These are phyloP conservation scores for Neonectria faginata DNA, from an alignment of 2,329 filamentous ascomycete species.

Conservation along the genomic window DNA sequence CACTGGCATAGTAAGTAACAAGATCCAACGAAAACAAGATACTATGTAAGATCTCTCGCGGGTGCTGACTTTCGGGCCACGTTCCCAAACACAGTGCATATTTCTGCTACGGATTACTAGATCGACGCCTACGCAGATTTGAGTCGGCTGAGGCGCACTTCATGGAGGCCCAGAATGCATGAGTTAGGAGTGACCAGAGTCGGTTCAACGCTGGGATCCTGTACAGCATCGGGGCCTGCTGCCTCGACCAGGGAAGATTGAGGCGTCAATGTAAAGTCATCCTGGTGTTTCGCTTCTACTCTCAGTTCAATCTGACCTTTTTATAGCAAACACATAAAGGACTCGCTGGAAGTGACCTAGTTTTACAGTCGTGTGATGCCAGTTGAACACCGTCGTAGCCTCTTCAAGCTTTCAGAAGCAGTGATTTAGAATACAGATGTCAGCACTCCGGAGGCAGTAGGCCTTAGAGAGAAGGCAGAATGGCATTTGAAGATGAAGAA, in stretches of 20 bases:
- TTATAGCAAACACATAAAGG: slow-evolving; percentile 29
- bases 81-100: slow-evolving; percentile 11
- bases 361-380: slow-evolving; percentile 13
- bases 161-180: slow-evolving; percentile 28
- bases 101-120: slow-evolving; percentile 22
- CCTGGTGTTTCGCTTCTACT: too few relatives aligned
- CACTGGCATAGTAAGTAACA: not conserved
- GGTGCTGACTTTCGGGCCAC: too few relatives aligned
- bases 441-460: not conserved
- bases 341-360: slow-evolving; percentile 22
- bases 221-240: slow-evolving; percentile 17
- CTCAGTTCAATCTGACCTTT: not conserved
- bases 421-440: not conserved
- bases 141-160: slow-evolving; percentile 21
- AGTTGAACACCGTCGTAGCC: slow-evolving; percentile 20
- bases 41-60: too few relatives aligned
- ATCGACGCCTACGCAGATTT: slow-evolving; percentile 7
- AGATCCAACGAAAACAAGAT: too few relatives aligned
- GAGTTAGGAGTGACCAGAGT: slow-evolving; percentile 19
- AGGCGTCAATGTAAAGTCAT: slow-evolving; percentile 23
- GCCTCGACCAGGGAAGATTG: slow-evolving; percentile 26
- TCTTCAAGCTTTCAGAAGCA: slow-evolving; percentile 15
- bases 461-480: not conserved
- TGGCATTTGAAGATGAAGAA: not conserved
- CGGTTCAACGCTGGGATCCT: slow-evolving; percentile 26